These are phyloP conservation scores for Myxozyma mucilagina DNA, from an alignment of 805 yeast genomes.

Conservation along the genomic window DNA sequence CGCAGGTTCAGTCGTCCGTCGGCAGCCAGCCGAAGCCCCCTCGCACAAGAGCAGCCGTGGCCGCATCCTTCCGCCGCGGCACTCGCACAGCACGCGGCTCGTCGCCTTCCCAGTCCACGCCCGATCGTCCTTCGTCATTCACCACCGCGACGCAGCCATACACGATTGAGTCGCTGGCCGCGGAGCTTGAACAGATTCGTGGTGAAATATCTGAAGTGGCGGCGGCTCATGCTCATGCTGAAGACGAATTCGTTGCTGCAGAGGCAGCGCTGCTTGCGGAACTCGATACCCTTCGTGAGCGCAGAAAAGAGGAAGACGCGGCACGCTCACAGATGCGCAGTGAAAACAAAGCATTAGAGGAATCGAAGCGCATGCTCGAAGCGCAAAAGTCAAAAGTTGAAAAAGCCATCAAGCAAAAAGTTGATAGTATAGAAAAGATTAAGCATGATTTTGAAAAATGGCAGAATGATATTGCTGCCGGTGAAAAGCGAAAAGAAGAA, in stretches of 20 bases:
- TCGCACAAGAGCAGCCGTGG: conserved; percentile 6
- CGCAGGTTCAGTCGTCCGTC: neutral
- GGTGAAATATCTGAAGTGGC: conserved; percentile 38
- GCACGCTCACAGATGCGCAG: conserved; percentile 40
- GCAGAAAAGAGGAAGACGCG: conserved; percentile 38
- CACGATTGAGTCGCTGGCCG: conserved; percentile 40
- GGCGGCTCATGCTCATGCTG: conserved; percentile 34
- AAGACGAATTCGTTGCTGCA: conserved; percentile 36
- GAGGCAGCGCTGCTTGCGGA: conserved; percentile 37
- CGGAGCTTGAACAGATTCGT: conserved; percentile 41
- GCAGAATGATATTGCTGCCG: conserved; percentile 31
- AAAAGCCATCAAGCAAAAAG: conserved; percentile 18
- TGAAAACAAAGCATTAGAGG: conserved; percentile 43
- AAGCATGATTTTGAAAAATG: conserved; percentile 33
- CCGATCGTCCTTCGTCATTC: conserved; percentile 25
- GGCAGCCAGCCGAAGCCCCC: neutral
- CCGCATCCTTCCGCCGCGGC: conserved; percentile 25
- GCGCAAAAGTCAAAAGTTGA: conserved; percentile 40
- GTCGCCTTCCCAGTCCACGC: conserved; percentile 10
- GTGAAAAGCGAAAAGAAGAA: conserved; percentile 6
- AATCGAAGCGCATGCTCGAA: conserved; percentile 42
- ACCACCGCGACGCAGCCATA: conserved; percentile 35
- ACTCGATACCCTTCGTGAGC: conserved; percentile 37
- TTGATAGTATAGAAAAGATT: conserved; percentile 29
- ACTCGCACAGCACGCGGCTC: conserved; percentile 2